Base-by-base conservation (phyloP, 2,329 filamentous ascomycete genomes). In the Chaetothyriales sp. region DNA sequence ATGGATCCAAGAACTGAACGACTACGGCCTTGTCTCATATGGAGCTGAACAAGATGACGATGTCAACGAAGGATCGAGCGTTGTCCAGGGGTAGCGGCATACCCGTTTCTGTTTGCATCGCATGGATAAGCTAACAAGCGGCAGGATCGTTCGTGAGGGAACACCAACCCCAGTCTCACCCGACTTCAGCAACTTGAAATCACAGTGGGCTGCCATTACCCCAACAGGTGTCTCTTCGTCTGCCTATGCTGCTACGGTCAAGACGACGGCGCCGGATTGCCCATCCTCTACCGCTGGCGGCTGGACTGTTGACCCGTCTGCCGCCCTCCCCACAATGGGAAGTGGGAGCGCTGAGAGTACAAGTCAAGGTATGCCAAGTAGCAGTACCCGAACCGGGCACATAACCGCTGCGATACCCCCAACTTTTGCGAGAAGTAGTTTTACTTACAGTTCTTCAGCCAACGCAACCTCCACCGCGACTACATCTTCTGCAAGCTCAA, bases 1-100 rank as follows among this genome's bases (percentile, higher is more conserved):
- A 65, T 94, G 88, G 88, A 87, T 94, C 56, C 72, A 90, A 64
- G 88, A 94, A 67, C 73, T 77, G 48, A 94, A 94, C 67, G 69
- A 86, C 62, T 94, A 94, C 66, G 88, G 88, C 43, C 73, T 94
- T 37, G 77, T 94, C 60, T 81, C 76, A 18, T 94, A 94, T 64
- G 86, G 84, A 1, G 70, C 77, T 2, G 67, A 72, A n/a, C 75
- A 74, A 9, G 73, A 73, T 37, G 69, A 74, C 19, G 67, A 74
- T 18, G 71, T 72, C 6, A 69, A 65, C 22, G 69, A 73, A 5
- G 70, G 67, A n/a, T 73, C 74, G 1, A 77, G 76, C n/a, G 72
- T 76, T 13, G 66, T 73, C 51, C 68, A 82, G 47, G 70, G 74
- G 53, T 86, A 80, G 84, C 50, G 7, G 19, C n/a, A 40, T 13